Conservation (phyloP, 2,329 filamentous ascomycete genomes). For the Penicillium sp. region DNA sequence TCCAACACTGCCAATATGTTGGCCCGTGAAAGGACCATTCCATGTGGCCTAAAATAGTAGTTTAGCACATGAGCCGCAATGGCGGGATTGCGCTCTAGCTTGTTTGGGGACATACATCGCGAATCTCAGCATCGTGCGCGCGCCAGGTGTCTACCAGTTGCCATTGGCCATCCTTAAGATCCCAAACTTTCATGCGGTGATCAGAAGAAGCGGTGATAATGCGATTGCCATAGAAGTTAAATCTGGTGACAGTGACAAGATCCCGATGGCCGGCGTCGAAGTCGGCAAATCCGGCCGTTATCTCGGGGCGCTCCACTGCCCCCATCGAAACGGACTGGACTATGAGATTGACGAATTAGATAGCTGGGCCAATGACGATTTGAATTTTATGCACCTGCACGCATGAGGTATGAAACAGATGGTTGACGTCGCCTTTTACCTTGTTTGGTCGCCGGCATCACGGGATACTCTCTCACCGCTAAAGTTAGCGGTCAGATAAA, state of each 20-base stretch:
- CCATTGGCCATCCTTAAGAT: conserved; percentile 73
- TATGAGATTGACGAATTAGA: conserved; percentile 4
- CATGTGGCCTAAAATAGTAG: conserved; percentile 69
- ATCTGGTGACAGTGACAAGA: conserved; percentile 78
- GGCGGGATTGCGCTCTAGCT: conserved; percentile 10
- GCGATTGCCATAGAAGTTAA: conserved; percentile 89
- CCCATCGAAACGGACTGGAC: conserved; percentile 17
- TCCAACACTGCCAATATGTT: conserved; percentile 82
- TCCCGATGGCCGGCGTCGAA: conserved; percentile 53
- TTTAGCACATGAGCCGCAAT: conserved; percentile 19
- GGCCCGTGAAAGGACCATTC: conserved; percentile 86
- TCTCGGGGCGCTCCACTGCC: conserved; percentile 28
- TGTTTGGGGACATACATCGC: conserved; percentile 62
- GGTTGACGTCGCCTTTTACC: conserved; percentile 18
- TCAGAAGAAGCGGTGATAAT: conserved; percentile 90
- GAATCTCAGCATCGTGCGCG: conserved; percentile 84
- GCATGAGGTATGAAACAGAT: conserved; percentile 23
- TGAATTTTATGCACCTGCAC: conserved; percentile 15
- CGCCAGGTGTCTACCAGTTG: conserved; percentile 81
- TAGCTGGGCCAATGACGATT: conserved; percentile 19
- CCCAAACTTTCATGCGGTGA: conserved; percentile 88
- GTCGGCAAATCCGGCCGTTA: conserved; percentile 40
- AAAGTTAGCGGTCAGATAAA: conserved; percentile 24
- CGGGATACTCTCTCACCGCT: conserved; percentile 21
- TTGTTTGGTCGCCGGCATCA: conserved; percentile 19